Percentiles rank a stretch among this genome's conserved stretches.
These are phyloP conservation scores for Circinella minor DNA, from an alignment of 371 early-diverging fungal genomes.

Conservation along the genomic window DNA sequence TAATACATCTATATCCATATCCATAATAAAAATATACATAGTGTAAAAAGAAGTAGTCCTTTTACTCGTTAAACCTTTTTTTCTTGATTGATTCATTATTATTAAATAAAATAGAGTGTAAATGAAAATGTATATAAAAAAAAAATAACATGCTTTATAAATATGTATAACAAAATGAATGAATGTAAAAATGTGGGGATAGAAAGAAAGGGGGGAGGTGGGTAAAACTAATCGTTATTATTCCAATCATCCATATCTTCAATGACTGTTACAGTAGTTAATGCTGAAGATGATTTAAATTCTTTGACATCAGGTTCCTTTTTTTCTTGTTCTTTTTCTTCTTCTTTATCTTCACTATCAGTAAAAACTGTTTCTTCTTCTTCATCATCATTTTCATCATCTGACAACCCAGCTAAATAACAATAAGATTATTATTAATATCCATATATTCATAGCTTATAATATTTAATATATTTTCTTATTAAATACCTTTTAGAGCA, in stretches of 20 bases:
- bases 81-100: no score
- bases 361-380: not conserved
- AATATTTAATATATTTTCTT: not conserved
- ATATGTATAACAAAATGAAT: no score
- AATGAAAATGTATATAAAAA: no score
- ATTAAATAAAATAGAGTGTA: no score
- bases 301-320: constrained; percentile 49
- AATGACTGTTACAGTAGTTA: constrained; percentile 78
- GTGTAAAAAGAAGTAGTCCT: no score
- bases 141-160: no score
- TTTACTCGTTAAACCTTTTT: no score
- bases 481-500: constrained; percentile 32
- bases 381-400: constrained; percentile 7
- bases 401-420: constrained; percentile 10
- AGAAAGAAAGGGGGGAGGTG: not conserved
- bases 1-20: no score
- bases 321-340: constrained; percentile 16
- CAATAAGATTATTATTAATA: no score
- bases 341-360: constrained; percentile 9
- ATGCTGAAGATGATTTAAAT: constrained; percentile 57
- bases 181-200: not conserved
- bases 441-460: no score
- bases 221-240: constrained; percentile 3
- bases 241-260: constrained; percentile 60
- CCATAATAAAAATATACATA: no score